phyloP scores from a whole-genome alignment of 352 stramenopile species.

The Phytophthora pini region DNA sequence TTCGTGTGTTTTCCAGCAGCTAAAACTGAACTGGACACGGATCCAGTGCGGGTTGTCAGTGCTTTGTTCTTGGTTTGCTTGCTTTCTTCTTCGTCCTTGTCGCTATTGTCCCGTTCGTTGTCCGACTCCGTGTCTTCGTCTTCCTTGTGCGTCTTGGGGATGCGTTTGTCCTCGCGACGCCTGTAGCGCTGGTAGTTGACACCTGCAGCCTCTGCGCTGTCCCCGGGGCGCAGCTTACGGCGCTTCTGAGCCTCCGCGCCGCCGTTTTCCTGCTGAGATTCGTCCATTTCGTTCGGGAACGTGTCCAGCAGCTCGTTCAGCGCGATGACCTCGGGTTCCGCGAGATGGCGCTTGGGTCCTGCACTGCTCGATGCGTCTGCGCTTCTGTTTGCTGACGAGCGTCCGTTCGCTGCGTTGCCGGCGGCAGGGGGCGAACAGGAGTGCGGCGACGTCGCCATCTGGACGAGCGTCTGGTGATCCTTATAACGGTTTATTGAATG shows the following conservation, averaged over 20 bases:
- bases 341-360: constrained; percentile 24
- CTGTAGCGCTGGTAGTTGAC: neutral
- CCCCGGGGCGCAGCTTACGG: constrained; percentile 3
- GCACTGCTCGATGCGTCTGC: neutral
- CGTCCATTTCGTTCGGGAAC: constrained; percentile 66
- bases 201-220: neutral
- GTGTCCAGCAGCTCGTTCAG: constrained; percentile 74
- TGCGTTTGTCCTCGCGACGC: neutral
- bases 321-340: constrained; percentile 68
- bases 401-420: constrained; percentile 5
- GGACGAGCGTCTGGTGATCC: neutral
- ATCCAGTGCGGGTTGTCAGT: neutral
- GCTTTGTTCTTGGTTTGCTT: constrained; percentile 12
- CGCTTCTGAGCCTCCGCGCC: constrained; percentile 20
- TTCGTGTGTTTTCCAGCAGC: constrained; percentile 50
- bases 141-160: constrained; percentile 11
- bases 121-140: constrained; percentile 30
- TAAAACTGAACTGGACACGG: constrained; percentile 9
- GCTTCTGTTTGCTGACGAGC: constrained; percentile 13
- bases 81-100: constrained; percentile 11
- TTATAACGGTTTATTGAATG: neutral
- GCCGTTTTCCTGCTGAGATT: constrained; percentile 30
- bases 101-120: constrained; percentile 10
- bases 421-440: neutral
- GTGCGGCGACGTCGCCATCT: constrained; percentile 19